phyloP scores from a whole-genome alignment of 2,329 filamentous ascomycete species.

The Alternaria hordeiaustralica region DNA sequence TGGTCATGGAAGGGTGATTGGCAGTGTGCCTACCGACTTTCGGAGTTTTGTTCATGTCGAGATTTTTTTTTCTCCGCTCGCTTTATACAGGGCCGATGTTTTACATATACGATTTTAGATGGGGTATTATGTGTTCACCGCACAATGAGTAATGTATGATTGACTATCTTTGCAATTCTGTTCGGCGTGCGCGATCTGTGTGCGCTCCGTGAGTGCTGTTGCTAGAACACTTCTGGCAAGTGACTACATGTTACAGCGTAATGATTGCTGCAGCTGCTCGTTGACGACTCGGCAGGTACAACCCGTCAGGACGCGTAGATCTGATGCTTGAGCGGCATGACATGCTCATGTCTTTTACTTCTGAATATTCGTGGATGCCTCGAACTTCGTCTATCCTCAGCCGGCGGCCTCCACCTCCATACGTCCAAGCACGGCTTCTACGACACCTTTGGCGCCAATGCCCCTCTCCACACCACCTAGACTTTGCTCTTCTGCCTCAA shows the following conservation, averaged over 20 bases:
- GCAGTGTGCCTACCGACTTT: background rate
- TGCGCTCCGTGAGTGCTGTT: background rate
- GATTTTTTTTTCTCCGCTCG: background rate
- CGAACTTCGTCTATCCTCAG: conserved; percentile 8
- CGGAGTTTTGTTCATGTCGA: background rate
- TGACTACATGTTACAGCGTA: background rate
- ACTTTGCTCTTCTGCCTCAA: conserved; percentile 68
- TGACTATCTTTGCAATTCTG: background rate
- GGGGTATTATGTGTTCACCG: conserved; percentile 21
- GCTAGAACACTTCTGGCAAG: background rate
- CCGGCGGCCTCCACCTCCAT: conserved; percentile 35
- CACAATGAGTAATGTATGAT: conserved; percentile 9
- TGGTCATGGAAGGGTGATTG: conserved; percentile 25
- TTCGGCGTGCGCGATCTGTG: too few relatives aligned
- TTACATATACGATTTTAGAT: conserved; percentile 1
- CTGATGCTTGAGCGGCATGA: background rate
- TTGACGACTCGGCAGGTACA: background rate
- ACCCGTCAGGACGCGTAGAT: background rate
- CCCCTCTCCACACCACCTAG: conserved; percentile 55
- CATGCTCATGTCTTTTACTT: background rate
- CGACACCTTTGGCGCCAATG: conserved; percentile 40
- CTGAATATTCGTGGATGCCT: background rate
- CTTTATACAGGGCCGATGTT: background rate
- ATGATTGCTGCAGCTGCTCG: background rate
- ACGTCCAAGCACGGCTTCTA: conserved; percentile 38